Evolutionary conservation across 1,139 yeast genomes (phyloP).

Genomic region (Saccharomycopsis hybrid): DNA sequence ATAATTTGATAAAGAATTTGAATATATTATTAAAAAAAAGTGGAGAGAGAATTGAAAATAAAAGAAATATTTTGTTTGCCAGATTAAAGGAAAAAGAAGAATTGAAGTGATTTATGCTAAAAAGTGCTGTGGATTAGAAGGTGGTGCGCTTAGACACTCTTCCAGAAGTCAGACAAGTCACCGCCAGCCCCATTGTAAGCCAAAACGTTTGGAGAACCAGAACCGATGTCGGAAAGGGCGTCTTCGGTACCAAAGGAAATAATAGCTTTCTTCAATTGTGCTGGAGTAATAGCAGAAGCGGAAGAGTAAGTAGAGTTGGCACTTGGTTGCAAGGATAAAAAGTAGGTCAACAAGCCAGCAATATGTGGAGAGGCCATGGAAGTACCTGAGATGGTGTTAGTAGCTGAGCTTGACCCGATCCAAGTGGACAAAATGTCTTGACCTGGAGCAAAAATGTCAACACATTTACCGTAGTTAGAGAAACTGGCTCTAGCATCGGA

Average conservation of each 20-base stretch:
- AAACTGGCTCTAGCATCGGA: slow-evolving; percentile 73
- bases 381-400: slow-evolving; percentile 93
- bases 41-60: too few species aligned
- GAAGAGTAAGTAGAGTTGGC: slow-evolving; percentile 65
- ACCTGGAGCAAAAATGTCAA: slow-evolving; percentile 83
- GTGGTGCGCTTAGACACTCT: not conserved
- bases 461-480: slow-evolving; percentile 80
- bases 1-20: too few species aligned
- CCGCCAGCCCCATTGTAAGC: slow-evolving; percentile 93
- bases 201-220: slow-evolving; percentile 80
- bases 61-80: too few species aligned
- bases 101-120: too few species aligned
- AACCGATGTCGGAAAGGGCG: slow-evolving; percentile 64
- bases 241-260: slow-evolving; percentile 72
- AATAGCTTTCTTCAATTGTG: slow-evolving; percentile 82
- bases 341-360: slow-evolving; percentile 85
- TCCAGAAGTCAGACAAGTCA: slow-evolving; percentile 41
- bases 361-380: slow-evolving; percentile 99
- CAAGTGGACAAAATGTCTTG: slow-evolving; percentile 76
- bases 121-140: too few species aligned
- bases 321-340: slow-evolving; percentile 85
- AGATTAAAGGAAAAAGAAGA: too few species aligned
- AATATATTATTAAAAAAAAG: too few species aligned
- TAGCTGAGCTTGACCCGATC: slow-evolving; percentile 76
- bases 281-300: slow-evolving; percentile 61